Conservation (phyloP, 2,329 filamentous ascomycete genomes). For the Mycosphaerella sp. region DNA sequence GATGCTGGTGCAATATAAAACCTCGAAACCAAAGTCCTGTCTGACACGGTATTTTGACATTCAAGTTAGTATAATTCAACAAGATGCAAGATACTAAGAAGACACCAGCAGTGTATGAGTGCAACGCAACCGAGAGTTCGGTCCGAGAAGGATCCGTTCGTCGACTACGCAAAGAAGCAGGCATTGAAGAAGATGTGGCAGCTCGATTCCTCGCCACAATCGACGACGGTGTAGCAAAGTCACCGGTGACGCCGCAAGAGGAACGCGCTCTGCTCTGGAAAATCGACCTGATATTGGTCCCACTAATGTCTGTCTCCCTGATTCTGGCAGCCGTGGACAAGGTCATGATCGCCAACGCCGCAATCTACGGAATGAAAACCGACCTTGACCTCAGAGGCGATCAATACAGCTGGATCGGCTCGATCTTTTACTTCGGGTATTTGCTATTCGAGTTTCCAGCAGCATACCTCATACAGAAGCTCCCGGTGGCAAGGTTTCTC, state of each 20-base stretch:
- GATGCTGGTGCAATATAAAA: no score
- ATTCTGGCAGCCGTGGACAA: constrained; percentile 13
- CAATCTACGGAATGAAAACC: constrained; percentile 31
- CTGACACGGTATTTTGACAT: no score
- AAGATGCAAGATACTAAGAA: no score
- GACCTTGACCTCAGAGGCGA: constrained; percentile 44
- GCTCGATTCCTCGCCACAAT: constrained; percentile 29
- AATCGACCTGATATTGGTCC: constrained; percentile 11
- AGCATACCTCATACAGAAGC: constrained; percentile 38
- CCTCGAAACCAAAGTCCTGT: no score
- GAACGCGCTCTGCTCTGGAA: constrained; percentile 7
- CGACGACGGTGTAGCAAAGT: constrained; percentile 22
- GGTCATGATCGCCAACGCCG: constrained; percentile 13
- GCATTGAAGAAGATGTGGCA: constrained; percentile 27
- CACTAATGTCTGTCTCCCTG: constrained; percentile 5
- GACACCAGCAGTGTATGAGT: no score
- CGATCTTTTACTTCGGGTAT: constrained; percentile 47
- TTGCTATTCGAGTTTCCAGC: constrained; percentile 41
- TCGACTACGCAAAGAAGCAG: not conserved
- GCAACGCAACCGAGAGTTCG: no score
- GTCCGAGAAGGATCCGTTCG: no score
- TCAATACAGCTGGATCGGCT: constrained; percentile 48
- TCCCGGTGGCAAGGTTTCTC: constrained; percentile 42
- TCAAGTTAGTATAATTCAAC: no score
- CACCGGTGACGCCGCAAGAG: constrained; percentile 24